Conservation (phyloP, 2,329 filamentous ascomycete genomes). For the Bipolaris cookei region DNA sequence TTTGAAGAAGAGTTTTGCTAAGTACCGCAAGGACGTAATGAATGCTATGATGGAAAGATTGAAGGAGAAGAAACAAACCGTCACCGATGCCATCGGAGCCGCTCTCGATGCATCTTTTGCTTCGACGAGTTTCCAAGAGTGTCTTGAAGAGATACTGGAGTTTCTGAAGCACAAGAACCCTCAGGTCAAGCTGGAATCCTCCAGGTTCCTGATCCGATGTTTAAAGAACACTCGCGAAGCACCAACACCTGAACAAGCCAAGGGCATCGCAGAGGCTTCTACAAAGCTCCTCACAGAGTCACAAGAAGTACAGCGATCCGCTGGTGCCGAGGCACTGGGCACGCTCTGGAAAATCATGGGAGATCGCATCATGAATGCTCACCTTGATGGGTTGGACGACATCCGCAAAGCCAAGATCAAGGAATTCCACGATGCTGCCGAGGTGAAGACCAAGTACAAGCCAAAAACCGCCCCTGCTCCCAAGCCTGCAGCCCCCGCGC, state of each 20-base stretch:
- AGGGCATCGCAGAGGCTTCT: conserved; percentile 81
- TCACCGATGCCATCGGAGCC: conserved; percentile 84
- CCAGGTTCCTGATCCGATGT: conserved; percentile 90
- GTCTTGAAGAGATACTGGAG: conserved; percentile 86
- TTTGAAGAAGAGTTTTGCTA: conserved; percentile 76
- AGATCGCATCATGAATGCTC: conserved; percentile 91
- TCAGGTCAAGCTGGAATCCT: conserved; percentile 93
- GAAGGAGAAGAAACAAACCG: conserved; percentile 94
- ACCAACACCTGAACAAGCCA: conserved; percentile 82
- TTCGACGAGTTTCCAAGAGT: conserved; percentile 77
- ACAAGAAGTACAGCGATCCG: conserved; percentile 81
- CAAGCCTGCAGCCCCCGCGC: conserved; percentile 59
- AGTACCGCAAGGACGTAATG: conserved; percentile 81
- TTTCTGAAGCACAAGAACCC: conserved; percentile 94
- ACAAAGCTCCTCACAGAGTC: conserved; percentile 93
- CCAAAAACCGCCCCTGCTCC: conserved; percentile 75
- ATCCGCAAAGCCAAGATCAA: conserved; percentile 96
- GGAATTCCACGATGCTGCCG: conserved; percentile 82
- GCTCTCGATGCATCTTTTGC: conserved; percentile 77
- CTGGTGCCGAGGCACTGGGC: conserved; percentile 89
- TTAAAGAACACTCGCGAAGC: conserved; percentile 82
- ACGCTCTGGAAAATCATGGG: conserved; percentile 99
- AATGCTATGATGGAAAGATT: conserved; percentile 90
- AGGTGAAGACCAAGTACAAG: conserved; percentile 89
- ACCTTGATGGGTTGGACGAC: conserved; percentile 90